These are phyloP conservation scores for Pyronema omphalodes DNA, from an alignment of 495 filamentous ascomycete species.

Conservation along the genomic window DNA sequence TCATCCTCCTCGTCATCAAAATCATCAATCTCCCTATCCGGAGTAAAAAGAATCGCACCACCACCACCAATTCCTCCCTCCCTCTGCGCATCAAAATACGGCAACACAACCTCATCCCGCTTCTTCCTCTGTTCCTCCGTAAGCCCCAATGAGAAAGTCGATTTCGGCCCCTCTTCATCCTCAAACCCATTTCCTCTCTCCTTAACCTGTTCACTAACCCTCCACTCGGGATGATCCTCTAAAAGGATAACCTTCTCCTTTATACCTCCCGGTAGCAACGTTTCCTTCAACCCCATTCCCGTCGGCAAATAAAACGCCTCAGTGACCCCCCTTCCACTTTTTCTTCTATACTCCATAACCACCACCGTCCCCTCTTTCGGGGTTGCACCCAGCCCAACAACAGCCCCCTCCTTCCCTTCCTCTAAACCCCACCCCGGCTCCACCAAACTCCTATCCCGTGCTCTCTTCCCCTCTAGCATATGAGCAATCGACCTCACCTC, in stretches of 20 bases:
- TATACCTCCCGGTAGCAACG: slow-evolving; percentile 1
- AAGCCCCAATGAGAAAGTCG: slow-evolving; percentile 68
- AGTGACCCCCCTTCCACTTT: slow-evolving; percentile 54
- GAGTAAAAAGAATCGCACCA: slow-evolving; percentile 85
- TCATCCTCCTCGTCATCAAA: slow-evolving; percentile 99
- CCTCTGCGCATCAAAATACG: slow-evolving; percentile 88
- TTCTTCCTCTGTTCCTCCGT: slow-evolving; percentile 79
- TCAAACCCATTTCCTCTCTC: slow-evolving; percentile 20
- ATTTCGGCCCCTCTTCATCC: slow-evolving; percentile 36
- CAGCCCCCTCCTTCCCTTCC: slow-evolving; percentile 37
- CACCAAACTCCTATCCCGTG: slow-evolving; percentile 47
- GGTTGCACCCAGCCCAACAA: slow-evolving; percentile 23
- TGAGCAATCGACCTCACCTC: slow-evolving; percentile 46
- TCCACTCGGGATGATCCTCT: slow-evolving; percentile 58
- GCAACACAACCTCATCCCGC: slow-evolving; percentile 72
- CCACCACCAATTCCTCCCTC: slow-evolving; percentile 56
- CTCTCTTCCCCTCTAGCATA: slow-evolving; percentile 44
- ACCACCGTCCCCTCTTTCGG: slow-evolving; percentile 44
- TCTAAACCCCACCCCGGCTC: slow-evolving; percentile 59
- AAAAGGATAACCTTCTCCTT: slow-evolving; percentile 45
- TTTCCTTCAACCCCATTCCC: slow-evolving; percentile 8
- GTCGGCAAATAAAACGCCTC: slow-evolving; percentile 56
- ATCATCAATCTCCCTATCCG: slow-evolving; percentile 80
- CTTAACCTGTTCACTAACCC: slow-evolving; percentile 27
- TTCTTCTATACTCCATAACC: slow-evolving; percentile 67